Conservation (phyloP, 75 land plant genomes). For the Pinus albicaulis region DNA sequence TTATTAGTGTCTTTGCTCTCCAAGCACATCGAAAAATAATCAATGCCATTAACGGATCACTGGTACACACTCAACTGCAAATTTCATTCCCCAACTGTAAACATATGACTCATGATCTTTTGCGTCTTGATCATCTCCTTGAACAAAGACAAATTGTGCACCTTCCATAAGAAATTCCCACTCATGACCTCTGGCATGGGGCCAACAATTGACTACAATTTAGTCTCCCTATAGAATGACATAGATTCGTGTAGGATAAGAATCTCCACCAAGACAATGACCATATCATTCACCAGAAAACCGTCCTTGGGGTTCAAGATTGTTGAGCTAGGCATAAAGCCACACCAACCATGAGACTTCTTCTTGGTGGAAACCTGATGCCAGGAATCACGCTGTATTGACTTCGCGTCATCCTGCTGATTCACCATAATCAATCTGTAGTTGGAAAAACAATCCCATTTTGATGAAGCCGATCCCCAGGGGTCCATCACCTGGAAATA, state of each 20-base stretch:
- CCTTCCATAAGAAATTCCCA: constrained; percentile 53
- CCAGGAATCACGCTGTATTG: constrained; percentile 47
- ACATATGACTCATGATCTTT: constrained; percentile 61
- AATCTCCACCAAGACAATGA: constrained; percentile 39
- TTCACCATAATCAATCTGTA: constrained; percentile 9
- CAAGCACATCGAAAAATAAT: constrained; percentile 49
- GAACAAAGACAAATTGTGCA: constrained; percentile 42
- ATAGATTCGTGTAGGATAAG: constrained; percentile 37
- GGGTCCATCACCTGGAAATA: constrained; percentile 55
- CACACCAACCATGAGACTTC: constrained; percentile 56
- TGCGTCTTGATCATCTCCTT: constrained; percentile 57
- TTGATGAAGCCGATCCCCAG: too few relatives aligned
- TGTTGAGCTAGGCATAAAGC: constrained; percentile 36
- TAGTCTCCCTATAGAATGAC: constrained; percentile 37
- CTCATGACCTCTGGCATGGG: constrained; percentile 37
- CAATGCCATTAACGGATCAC: constrained; percentile 38
- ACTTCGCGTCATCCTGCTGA: constrained; percentile 40
- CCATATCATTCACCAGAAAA: constrained; percentile 31
- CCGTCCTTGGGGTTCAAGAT: constrained; percentile 37
- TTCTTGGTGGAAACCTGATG: constrained; percentile 48
- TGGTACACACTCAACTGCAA: constrained; percentile 42
- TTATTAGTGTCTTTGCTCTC: constrained; percentile 58
- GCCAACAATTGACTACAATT: constrained; percentile 21
- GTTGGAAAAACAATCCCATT: too few relatives aligned
- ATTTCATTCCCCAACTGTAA: constrained; percentile 49